Base-by-base conservation (phyloP, 2,329 filamentous ascomycete species). In the Epichloe glyceriae region DNA sequence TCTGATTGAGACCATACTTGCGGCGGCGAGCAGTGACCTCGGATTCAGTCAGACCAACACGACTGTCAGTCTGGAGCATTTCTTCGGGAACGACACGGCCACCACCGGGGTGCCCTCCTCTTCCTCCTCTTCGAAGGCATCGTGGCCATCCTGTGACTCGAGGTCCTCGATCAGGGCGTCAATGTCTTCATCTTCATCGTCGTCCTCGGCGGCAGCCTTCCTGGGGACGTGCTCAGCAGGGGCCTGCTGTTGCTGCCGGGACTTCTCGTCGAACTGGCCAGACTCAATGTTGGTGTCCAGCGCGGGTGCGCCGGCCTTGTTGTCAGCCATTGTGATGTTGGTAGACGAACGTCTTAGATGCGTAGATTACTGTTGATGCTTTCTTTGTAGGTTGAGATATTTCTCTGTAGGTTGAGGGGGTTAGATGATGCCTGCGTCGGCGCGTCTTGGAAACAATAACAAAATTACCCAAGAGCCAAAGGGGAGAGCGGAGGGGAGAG, bases 151-250 rank as follows among this genome's bases (percentile, higher is more conserved):
- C 60, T 88, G 75, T 41, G 83, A 88, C 71, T 93, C 85, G 58
- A 94, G 83, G 61, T 93, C 88, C 67, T 89, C 85, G 58, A 95
- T 94, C 62, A 95, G 76, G 62, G 83, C 81, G 64, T 94, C 86
- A 58, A 95, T 88, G 65, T 91, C 85, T 71, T 88, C 85, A 61
- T 88, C 85, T 33, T 71, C 66, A 44, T 86, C 85, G 20, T 89
- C 84, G 46, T 87, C 83, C 5, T 83, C 82, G 47, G 62, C 64
- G 61, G 70, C 72, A 53, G 63, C 60, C 61, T 70, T 68, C 62
- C 66, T 65, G 41, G 65, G 56, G 45, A 64, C 58, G 39, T 62
- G 61, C 54, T 66, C 62, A 52, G 68, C 55, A 54, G 61, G 57
- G 52, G 54, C 58, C 47, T 52, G 40, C 46, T 46, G 47, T 38